Percentiles rank a stretch among this genome's conserved stretches.
Evolutionary conservation across 192 early-diverging fungal species (phyloP).

Genomic region (Linnemannia zychae): DNA sequence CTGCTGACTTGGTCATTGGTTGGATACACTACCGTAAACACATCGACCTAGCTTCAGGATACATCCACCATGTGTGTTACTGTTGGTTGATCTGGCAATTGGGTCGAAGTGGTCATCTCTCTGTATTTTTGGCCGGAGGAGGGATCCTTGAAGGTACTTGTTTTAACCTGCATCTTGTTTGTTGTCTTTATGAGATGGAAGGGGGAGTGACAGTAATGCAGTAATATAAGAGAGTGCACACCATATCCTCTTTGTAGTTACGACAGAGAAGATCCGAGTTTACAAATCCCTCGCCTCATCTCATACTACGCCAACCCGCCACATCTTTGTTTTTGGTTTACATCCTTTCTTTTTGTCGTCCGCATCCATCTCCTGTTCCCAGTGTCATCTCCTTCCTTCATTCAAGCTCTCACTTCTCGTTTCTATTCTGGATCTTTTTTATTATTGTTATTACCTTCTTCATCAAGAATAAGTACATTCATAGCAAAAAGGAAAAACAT

Average conservation of each 20-base stretch:
- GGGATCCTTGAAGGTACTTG: constrained; percentile 31
- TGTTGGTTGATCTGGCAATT: constrained; percentile 2
- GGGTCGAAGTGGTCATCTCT: not conserved
- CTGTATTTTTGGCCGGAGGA: constrained; percentile 11
- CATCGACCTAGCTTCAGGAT: constrained; percentile 19
- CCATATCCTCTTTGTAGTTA: not conserved
- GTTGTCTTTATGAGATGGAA: too few relatives aligned
- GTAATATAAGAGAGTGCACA: too few relatives aligned
- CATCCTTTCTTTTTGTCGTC: not conserved
- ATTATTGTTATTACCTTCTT: too few relatives aligned
- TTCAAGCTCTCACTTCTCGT: too few relatives aligned
- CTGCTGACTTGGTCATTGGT: constrained; percentile 20
- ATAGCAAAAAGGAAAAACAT: too few relatives aligned
- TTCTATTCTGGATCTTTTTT: too few relatives aligned
- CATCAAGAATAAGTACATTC: too few relatives aligned
- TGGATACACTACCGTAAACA: constrained; percentile 13
- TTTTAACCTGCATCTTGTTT: not conserved
- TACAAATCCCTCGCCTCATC: not conserved
- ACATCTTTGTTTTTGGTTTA: not conserved
- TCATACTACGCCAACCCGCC: not conserved
- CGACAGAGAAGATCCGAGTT: not conserved
- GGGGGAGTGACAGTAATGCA: too few relatives aligned
- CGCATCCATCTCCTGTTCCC: not conserved
- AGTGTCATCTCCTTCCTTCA: too few relatives aligned
- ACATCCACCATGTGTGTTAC: constrained; percentile 28